Evolutionary conservation across 495 filamentous ascomycete species (phyloP).

Genomic region (Aspergillus nanangensis): DNA sequence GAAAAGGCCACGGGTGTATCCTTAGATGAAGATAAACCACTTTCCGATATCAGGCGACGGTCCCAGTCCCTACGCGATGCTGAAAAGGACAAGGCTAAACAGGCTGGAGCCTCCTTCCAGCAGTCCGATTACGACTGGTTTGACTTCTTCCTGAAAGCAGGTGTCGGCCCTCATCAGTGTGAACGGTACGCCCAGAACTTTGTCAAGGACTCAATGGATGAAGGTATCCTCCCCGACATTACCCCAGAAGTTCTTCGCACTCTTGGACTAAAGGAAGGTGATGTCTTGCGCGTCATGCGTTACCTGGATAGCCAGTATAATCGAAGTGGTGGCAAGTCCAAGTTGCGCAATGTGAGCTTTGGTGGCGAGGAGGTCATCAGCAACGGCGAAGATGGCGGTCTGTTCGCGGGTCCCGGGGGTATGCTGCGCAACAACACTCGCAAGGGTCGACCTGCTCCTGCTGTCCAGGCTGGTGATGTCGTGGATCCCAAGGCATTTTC

Average conservation of each 20-base stretch:
- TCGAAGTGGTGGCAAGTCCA: conserved; percentile 55
- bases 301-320: conserved; percentile 77
- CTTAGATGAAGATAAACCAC: conserved; percentile 92
- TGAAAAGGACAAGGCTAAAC: conserved; percentile 23
- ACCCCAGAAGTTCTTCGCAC: conserved; percentile 75
- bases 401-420: conserved; percentile 91
- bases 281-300: conserved; percentile 93
- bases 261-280: conserved; percentile 87
- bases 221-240: conserved; percentile 83
- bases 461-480: conserved; percentile 75
- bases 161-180: conserved; percentile 85
- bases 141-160: conserved; percentile 91
- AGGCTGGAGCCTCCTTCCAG: conserved; percentile 53
- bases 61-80: conserved; percentile 23
- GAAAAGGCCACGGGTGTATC: conserved; percentile 82
- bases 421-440: conserved; percentile 89
- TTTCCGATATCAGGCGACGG: conserved; percentile 66
- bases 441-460: conserved; percentile 81
- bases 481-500: conserved; percentile 86
- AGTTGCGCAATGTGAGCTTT: conserved; percentile 59
- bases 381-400: conserved; percentile 53
- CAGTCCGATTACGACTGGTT: conserved; percentile 90
- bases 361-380: conserved; percentile 50
- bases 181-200: conserved; percentile 92
- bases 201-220: conserved; percentile 87